These are phyloP conservation scores for Eremomyces bilateralis DNA, from an alignment of 495 filamentous ascomycete genomes.

Conservation along the genomic window DNA sequence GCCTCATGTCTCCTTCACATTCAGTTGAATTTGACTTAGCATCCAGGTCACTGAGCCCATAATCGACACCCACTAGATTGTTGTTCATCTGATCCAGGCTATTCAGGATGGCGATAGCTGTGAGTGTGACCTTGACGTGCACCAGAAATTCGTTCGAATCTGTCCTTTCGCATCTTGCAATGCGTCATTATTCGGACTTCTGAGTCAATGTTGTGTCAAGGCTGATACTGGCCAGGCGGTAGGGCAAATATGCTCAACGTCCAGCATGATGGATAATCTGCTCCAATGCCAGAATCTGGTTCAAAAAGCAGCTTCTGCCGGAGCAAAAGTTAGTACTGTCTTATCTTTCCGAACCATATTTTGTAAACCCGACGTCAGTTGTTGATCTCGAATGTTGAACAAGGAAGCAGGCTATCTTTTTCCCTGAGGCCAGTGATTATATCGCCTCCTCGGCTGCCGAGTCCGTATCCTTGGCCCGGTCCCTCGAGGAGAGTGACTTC, in stretches of 20 bases:
- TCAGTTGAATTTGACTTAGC: no score
- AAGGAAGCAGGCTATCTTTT: conserved; percentile 63
- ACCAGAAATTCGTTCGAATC: no score
- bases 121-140: no score
- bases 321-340: conserved; percentile 41
- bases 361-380: background rate
- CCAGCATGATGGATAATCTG: conserved; percentile 58
- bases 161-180: no score
- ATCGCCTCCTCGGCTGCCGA: conserved; percentile 45
- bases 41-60: no score
- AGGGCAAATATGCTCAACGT: conserved; percentile 70
- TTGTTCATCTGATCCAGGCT: no score
- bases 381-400: no score
- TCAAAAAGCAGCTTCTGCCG: conserved; percentile 45
- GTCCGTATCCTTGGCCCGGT: conserved; percentile 39
- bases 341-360: background rate
- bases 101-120: no score
- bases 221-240: conserved; percentile 51
- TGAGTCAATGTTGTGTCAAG: no score
- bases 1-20: no score
- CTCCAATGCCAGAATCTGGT: conserved; percentile 49
- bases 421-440: conserved; percentile 85
- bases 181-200: no score
- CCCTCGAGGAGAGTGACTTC: conserved; percentile 36
- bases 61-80: no score